Evolutionary conservation across 2,329 filamentous ascomycete genomes (phyloP).

Genomic region (Eutypa lata): DNA sequence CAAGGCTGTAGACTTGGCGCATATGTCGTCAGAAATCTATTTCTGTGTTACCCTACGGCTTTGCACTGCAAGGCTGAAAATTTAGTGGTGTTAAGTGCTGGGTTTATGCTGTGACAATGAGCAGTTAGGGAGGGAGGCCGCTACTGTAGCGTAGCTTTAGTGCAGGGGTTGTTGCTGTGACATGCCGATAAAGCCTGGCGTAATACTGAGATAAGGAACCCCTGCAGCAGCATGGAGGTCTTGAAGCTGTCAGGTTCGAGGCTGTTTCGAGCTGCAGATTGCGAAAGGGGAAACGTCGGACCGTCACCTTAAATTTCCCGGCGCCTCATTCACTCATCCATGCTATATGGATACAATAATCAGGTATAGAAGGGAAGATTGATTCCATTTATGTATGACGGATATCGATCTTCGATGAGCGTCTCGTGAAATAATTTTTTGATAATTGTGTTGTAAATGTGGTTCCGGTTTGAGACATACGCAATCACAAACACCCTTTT

Average conservation of each 20-base stretch:
- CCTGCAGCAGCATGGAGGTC: background rate
- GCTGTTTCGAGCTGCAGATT: too few species aligned
- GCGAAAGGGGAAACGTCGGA: background rate
- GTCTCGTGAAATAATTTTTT: too few species aligned
- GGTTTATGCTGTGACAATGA: background rate
- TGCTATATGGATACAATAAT: background rate
- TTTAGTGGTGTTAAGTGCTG: background rate
- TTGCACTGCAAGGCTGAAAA: background rate
- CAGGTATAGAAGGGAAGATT: background rate
- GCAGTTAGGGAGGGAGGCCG: too few species aligned
- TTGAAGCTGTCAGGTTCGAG: background rate
- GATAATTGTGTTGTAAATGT: background rate
- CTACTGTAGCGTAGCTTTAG: too few species aligned
- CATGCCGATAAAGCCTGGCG: background rate
- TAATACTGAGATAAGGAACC: background rate
- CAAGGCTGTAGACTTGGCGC: background rate
- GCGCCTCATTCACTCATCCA: background rate
- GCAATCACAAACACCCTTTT: background rate
- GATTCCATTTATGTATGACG: too few species aligned
- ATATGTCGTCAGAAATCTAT: background rate
- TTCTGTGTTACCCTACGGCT: background rate
- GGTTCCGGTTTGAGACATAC: background rate
- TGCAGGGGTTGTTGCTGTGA: too few species aligned
- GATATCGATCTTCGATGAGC: too few species aligned
- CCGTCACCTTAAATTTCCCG: background rate